Percentiles rank a stretch among this genome's conserved stretches.
Conservation (phyloP, 805 yeast species). For the Myxozyma monticola region DNA sequence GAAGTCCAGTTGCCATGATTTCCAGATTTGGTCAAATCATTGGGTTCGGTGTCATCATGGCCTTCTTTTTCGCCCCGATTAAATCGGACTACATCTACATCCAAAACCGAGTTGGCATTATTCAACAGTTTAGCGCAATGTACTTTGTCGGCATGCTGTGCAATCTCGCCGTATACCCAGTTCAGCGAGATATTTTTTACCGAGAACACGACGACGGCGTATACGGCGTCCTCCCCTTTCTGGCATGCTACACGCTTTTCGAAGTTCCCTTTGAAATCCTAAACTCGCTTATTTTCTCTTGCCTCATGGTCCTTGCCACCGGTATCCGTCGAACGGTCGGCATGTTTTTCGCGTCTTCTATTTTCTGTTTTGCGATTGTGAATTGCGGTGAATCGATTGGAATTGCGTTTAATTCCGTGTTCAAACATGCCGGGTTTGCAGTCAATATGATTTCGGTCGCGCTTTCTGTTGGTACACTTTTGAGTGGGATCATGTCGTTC, state of each 20-base stretch:
- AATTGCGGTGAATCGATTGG: conserved; percentile 86
- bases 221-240: conserved; percentile 65
- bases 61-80: conserved; percentile 67
- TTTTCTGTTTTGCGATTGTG: conserved; percentile 54
- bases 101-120: conserved; percentile 67
- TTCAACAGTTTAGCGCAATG: conserved; percentile 70
- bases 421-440: conserved; percentile 77
- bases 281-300: conserved; percentile 58
- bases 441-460: conserved; percentile 68
- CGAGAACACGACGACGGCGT: conserved; percentile 75
- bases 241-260: conserved; percentile 55
- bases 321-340: conserved; percentile 70
- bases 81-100: conserved; percentile 51
- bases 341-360: conserved; percentile 65
- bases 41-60: conserved; percentile 62
- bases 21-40: conserved; percentile 66
- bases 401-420: conserved; percentile 70
- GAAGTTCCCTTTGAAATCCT: conserved; percentile 70
- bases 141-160: conserved; percentile 80
- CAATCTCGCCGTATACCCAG: conserved; percentile 73
- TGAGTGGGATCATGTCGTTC: conserved; percentile 83
- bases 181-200: conserved; percentile 71
- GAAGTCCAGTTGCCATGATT: conserved; percentile 58
- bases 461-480: conserved; percentile 69
- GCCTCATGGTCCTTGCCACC: conserved; percentile 63